phyloP scores from a whole-genome alignment of 495 filamentous ascomycete genomes.

The Neurospora sp. region DNA sequence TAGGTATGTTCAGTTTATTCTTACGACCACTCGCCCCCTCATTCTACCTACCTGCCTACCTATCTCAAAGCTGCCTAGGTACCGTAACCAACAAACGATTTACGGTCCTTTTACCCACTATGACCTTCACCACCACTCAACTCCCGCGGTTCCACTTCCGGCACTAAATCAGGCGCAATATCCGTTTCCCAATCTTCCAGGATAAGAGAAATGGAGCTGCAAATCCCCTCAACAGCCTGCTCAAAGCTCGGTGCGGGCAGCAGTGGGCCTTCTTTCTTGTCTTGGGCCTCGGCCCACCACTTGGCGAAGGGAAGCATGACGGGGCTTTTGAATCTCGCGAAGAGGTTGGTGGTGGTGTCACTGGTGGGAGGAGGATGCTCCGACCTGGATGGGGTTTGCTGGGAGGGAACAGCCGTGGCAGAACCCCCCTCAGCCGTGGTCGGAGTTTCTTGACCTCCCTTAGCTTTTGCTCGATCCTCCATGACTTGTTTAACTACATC shows the following conservation, averaged over 20 bases:
- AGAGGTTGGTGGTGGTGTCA: not conserved
- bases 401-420: not conserved
- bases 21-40: not conserved
- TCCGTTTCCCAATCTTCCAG: not conserved
- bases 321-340: not conserved
- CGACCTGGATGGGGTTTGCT: not conserved
- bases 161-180: not conserved
- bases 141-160: not conserved
- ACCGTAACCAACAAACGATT: too few species aligned
- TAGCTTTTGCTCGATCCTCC: not conserved
- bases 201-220: not conserved
- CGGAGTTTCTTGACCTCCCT: not conserved
- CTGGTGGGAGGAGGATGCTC: not conserved
- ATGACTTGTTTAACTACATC: not conserved
- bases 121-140: not conserved
- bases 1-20: not conserved
- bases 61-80: not conserved
- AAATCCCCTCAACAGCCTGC: not conserved
- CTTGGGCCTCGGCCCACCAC: not conserved
- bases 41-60: not conserved
- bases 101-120: not conserved
- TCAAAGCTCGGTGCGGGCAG: not conserved
- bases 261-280: not conserved
- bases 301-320: not conserved
- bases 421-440: not conserved